Conservation (phyloP, 2,329 filamentous ascomycete genomes). For the Beauveria brongniartii region DNA sequence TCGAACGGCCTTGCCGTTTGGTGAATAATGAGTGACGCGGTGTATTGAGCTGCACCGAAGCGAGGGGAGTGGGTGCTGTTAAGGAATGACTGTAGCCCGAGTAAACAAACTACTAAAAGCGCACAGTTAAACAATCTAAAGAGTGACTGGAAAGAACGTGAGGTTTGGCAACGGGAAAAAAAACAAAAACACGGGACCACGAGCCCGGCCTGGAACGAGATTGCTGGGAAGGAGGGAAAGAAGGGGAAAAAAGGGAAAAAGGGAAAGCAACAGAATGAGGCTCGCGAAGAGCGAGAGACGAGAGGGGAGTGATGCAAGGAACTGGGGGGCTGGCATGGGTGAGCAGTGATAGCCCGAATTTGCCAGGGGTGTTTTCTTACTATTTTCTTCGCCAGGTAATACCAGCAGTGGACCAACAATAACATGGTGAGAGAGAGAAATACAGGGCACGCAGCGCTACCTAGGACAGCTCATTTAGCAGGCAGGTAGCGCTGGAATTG, state of each 20-base stretch:
- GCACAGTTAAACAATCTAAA: neutral
- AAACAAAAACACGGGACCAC: conserved; percentile 9
- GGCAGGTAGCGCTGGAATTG: neutral
- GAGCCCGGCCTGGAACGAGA: conserved; percentile 10
- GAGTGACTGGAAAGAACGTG: conserved; percentile 9
- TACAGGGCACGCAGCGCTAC: neutral
- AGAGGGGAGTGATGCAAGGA: neutral
- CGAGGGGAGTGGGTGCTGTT: neutral
- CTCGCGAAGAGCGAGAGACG: neutral
- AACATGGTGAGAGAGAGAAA: neutral
- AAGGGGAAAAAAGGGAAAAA: neutral
- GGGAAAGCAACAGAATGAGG: neutral
- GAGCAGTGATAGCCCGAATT: neutral
- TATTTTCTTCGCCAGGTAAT: neutral
- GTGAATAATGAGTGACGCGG: conserved; percentile 7
- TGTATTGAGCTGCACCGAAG: neutral
- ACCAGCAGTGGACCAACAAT: neutral
- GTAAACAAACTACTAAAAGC: conserved; percentile 4
- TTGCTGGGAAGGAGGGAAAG: conserved; percentile 3
- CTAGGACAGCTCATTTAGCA: neutral
- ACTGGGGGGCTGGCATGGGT: neutral
- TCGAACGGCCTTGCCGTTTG: neutral
- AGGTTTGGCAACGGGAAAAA: neutral
- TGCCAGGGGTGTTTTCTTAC: neutral
- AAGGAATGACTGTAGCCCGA: conserved; percentile 10